These are phyloP conservation scores for Globisporangium barbulae DNA, from an alignment of 352 stramenopile genomes.

Conservation along the genomic window DNA sequence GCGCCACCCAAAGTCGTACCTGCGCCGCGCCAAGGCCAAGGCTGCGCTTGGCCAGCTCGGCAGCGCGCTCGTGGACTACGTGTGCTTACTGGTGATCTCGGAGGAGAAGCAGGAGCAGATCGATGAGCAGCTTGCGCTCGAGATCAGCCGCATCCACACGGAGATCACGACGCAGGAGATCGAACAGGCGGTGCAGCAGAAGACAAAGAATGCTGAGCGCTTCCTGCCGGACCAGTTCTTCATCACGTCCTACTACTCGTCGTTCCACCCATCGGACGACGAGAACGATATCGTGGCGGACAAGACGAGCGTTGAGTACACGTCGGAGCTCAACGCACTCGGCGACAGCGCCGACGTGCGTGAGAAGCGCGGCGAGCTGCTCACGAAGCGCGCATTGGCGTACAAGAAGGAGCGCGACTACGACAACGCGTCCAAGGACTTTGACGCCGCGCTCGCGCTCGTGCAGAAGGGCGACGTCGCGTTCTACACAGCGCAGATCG, in stretches of 20 bases:
- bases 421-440: slow-evolving; percentile 54
- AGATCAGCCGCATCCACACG: slow-evolving; percentile 78
- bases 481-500: slow-evolving; percentile 75
- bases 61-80: slow-evolving; percentile 75
- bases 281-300: slow-evolving; percentile 62
- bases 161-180: slow-evolving; percentile 70
- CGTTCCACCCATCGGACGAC: slow-evolving; percentile 76
- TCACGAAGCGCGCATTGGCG: slow-evolving; percentile 61
- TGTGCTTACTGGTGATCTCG: slow-evolving; percentile 74
- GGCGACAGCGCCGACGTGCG: slow-evolving; percentile 25
- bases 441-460: slow-evolving; percentile 49
- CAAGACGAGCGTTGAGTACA: slow-evolving; percentile 59
- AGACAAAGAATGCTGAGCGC: slow-evolving; percentile 52
- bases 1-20: slow-evolving; percentile 69
- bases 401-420: slow-evolving; percentile 69
- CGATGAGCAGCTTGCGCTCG: slow-evolving; percentile 58
- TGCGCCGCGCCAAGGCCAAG: slow-evolving; percentile 73
- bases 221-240: slow-evolving; percentile 81
- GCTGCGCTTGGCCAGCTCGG: slow-evolving; percentile 39
- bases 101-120: slow-evolving; percentile 76
- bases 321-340: slow-evolving; percentile 41
- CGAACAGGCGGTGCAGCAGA: slow-evolving; percentile 42
- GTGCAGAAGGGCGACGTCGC: slow-evolving; percentile 45
- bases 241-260: slow-evolving; percentile 86
- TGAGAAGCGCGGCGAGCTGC: slow-evolving; percentile 41